Conservation (phyloP, 2,329 filamentous ascomycete species). For the Pseudogymnoascus sp. region DNA sequence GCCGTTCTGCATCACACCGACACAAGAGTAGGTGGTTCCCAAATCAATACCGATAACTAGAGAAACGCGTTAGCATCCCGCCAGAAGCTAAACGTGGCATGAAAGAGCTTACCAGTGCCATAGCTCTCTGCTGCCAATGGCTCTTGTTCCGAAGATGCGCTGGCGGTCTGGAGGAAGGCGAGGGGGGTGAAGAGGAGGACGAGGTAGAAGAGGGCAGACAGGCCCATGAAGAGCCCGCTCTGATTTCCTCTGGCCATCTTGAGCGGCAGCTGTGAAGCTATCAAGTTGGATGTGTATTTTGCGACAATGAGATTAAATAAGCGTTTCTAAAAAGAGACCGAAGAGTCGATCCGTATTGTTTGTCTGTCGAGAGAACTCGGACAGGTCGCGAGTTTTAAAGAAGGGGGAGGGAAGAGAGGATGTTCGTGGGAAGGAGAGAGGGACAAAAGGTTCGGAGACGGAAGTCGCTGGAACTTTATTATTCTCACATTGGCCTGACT, state of each 20-base stretch:
- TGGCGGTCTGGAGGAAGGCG: conserved; percentile 69
- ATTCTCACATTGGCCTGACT: conserved; percentile 9
- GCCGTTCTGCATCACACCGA: conserved; percentile 92
- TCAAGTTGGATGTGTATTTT: not conserved
- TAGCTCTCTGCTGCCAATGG: conserved; percentile 59
- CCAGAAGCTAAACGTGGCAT: not conserved
- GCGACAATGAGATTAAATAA: conserved; percentile 1
- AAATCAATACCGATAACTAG: conserved; percentile 89
- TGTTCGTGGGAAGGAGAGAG: conserved; percentile 9
- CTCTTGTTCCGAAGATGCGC: conserved; percentile 64
- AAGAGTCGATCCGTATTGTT: not conserved
- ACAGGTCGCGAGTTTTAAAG: conserved; percentile 3
- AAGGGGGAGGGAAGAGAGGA: conserved; percentile 11
- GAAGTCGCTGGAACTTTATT: conserved; percentile 13
- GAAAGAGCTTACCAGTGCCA: conserved; percentile 53
- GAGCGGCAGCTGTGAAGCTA: conserved; percentile 17
- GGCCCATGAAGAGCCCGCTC: conserved; percentile 66
- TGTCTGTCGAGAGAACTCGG: conserved; percentile 5
- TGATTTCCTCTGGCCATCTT: conserved; percentile 55
- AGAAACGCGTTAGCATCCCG: not conserved
- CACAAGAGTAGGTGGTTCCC: conserved; percentile 83
- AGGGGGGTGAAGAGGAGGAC: conserved; percentile 82
- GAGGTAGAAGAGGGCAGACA: conserved; percentile 89
- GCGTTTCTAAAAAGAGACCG: conserved; percentile 3
- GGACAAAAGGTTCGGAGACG: conserved; percentile 17